phyloP scores from a whole-genome alignment of 768 basidiomycete species.

The Butyriboletus loyo region DNA sequence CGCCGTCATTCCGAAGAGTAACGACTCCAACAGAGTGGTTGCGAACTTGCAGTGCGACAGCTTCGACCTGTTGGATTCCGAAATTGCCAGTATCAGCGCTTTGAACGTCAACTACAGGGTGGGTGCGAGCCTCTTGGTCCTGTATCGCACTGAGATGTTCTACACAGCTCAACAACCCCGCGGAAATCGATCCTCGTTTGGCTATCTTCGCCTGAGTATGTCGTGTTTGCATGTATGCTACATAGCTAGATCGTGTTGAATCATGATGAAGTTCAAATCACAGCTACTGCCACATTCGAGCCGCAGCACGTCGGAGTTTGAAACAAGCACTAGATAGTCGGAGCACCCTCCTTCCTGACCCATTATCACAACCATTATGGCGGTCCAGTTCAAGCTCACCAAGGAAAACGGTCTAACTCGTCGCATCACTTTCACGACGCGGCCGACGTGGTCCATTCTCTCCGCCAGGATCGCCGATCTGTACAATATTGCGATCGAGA shows the following conservation, averaged over 20 bases:
- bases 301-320: slow-evolving; percentile 45
- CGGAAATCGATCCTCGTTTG: slow-evolving; percentile 59
- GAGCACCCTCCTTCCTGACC: slow-evolving; percentile 13
- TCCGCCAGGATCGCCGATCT: slow-evolving; percentile 53
- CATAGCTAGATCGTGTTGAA: neutral
- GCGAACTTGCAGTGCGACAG: slow-evolving; percentile 46
- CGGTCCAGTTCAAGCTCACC: slow-evolving; percentile 63
- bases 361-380: slow-evolving; percentile 39
- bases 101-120: slow-evolving; percentile 67
- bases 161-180: slow-evolving; percentile 66
- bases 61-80: slow-evolving; percentile 53
- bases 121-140: slow-evolving; percentile 22
- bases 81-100: slow-evolving; percentile 53
- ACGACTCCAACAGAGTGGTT: slow-evolving; percentile 37
- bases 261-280: neutral
- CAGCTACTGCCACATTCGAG: slow-evolving; percentile 6
- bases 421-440: slow-evolving; percentile 48
- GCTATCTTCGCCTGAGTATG: slow-evolving; percentile 62
- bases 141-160: slow-evolving; percentile 3
- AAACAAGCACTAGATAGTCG: slow-evolving; percentile 28
- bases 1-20: slow-evolving; percentile 75
- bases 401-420: slow-evolving; percentile 58
- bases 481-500: slow-evolving; percentile 52
- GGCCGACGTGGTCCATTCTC: slow-evolving; percentile 57
- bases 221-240: neutral